phyloP scores from a whole-genome alignment of 257 asterid genomes.

The Fraxinus quadrangulata region DNA sequence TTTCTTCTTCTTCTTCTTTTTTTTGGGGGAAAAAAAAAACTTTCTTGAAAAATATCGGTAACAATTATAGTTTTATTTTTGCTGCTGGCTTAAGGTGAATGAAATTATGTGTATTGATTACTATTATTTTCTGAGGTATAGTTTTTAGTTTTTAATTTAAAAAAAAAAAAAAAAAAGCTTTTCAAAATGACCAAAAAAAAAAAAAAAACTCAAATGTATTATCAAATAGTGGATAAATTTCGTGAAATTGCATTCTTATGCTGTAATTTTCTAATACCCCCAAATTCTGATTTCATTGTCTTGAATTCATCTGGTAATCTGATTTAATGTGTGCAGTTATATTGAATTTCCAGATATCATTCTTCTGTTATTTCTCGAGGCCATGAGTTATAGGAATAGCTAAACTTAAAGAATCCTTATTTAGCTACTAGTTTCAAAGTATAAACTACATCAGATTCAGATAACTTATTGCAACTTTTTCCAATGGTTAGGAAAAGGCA shows the following conservation, averaged over 20 bases:
- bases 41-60: neutral
- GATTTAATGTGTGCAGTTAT: neutral
- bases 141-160: no score
- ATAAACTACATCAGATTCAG: neutral
- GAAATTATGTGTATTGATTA: slow-evolving; percentile 8
- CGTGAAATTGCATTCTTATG: neutral
- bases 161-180: no score
- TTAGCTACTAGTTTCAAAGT: slow-evolving; percentile 10
- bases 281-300: neutral
- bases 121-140: neutral
- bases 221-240: neutral
- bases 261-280: neutral
- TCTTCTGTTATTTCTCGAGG: neutral
- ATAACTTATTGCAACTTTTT: slow-evolving; percentile 19
- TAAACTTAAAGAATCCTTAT: neutral
- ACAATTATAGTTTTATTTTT: neutral
- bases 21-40: neutral
- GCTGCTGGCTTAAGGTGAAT: neutral
- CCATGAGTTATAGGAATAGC: neutral
- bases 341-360: neutral
- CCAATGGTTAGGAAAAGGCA: slow-evolving; percentile 52
- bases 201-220: neutral
- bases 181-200: no score
- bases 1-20: slow-evolving; percentile 3
- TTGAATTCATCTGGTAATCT: neutral